Evolutionary conservation across 2,329 filamentous ascomycete genomes (phyloP).

Genomic region (Fusarium nelsonii): DNA sequence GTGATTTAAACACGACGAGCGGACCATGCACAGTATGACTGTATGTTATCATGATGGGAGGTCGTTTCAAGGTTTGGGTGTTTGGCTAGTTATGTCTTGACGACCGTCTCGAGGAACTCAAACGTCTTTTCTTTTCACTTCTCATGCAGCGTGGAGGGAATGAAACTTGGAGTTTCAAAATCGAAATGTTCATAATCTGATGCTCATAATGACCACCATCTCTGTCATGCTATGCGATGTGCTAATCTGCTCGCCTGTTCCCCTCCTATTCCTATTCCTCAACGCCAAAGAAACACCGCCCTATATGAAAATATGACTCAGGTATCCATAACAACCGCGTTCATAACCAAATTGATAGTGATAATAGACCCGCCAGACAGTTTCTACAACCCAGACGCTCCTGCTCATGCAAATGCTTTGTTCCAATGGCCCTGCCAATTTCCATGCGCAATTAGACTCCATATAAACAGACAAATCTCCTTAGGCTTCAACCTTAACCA

Average conservation of each 20-base stretch:
- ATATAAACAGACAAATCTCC: not conserved
- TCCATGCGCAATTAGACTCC: constrained; percentile 8
- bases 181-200: constrained; percentile 34
- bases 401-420: constrained; percentile 26
- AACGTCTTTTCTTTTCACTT: constrained; percentile 13
- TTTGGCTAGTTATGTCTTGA: constrained; percentile 14
- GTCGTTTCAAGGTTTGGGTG: constrained; percentile 23
- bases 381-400: constrained; percentile 5
- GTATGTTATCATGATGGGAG: constrained; percentile 30
- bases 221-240: constrained; percentile 8
- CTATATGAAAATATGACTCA: constrained; percentile 10
- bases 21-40: constrained; percentile 11
- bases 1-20: constrained; percentile 5
- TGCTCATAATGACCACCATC: constrained; percentile 14
- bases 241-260: constrained; percentile 13
- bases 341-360: constrained; percentile 29
- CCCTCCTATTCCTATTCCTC: not conserved
- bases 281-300: constrained; percentile 27
- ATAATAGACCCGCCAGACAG: constrained; percentile 14
- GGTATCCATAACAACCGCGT: constrained; percentile 37
- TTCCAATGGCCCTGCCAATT: constrained; percentile 1
- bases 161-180: constrained; percentile 9
- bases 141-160: constrained; percentile 14
- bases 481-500: constrained; percentile 55
- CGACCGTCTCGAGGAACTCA: constrained; percentile 3